Percentiles rank a stretch among this genome's conserved stretches.
Evolutionary conservation across 768 basidiomycete genomes (phyloP).

Genomic region (Russula lepida): DNA sequence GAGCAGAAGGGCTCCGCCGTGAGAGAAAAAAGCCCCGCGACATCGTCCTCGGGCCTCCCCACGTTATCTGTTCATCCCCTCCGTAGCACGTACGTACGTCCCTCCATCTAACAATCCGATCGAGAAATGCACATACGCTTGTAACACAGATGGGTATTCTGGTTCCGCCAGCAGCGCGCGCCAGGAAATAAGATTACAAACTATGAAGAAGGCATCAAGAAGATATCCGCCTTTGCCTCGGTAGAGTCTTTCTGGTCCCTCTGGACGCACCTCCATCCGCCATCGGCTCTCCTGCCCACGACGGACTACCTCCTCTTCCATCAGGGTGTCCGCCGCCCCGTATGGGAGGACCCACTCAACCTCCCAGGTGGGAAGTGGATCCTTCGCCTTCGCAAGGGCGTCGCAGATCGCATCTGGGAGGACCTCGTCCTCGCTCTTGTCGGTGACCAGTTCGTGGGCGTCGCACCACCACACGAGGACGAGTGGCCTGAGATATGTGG

Average conservation of each 20-base stretch:
- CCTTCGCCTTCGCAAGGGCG: constrained; percentile 82
- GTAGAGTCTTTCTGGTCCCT: constrained; percentile 95
- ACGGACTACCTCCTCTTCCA: constrained; percentile 95
- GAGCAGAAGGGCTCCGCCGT: constrained; percentile 34
- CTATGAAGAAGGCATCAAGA: constrained; percentile 94
- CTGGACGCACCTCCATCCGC: constrained; percentile 84
- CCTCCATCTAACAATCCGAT: constrained; percentile 9
- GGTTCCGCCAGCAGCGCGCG: constrained; percentile 84
- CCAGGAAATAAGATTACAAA: constrained; percentile 84
- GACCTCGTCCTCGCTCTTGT: constrained; percentile 78
- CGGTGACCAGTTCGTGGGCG: constrained; percentile 83
- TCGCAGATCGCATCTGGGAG: constrained; percentile 89
- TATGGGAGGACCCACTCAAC: constrained; percentile 95
- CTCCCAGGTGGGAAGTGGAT: constrained; percentile 90
- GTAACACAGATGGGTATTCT: constrained; percentile 79
- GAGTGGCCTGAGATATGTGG: constrained; percentile 85
- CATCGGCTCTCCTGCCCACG: constrained; percentile 75
- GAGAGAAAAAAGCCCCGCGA: constrained; percentile 36
- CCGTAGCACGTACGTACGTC: constrained; percentile 83
- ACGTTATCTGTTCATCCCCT: constrained; percentile 55
- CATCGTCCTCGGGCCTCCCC: constrained; percentile 29
- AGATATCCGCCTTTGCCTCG: constrained; percentile 86
- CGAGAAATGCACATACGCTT: background rate
- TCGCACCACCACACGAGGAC: constrained; percentile 37
- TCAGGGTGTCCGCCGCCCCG: constrained; percentile 72